These are phyloP conservation scores for Xylaria sp. DNA, from an alignment of 495 filamentous ascomycete genomes.

Conservation along the genomic window DNA sequence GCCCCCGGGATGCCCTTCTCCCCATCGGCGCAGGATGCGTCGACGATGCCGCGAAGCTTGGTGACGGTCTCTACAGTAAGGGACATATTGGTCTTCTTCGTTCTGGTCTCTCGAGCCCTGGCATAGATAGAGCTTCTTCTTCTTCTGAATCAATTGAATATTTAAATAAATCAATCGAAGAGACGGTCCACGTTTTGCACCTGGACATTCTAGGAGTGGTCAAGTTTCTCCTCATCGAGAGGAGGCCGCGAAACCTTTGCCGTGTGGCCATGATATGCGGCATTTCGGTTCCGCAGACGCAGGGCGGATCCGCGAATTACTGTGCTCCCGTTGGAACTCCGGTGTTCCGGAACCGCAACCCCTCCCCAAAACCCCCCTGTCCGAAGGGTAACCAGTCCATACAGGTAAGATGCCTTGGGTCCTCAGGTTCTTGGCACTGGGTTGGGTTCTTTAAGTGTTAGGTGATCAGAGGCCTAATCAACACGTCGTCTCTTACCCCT, in stretches of 20 bases:
- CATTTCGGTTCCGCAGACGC: conserved; percentile 3
- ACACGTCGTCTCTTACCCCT: not conserved
- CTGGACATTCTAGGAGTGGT: not conserved
- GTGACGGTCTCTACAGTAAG: conserved; percentile 27
- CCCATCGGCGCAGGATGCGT: conserved; percentile 48
- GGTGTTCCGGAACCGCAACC: conserved; percentile 9
- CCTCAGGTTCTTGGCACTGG: not conserved
- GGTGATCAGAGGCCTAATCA: not conserved
- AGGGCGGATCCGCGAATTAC: conserved; percentile 2
- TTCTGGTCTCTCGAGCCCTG: not conserved
- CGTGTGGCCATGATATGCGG: not conserved
- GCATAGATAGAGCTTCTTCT: not conserved
- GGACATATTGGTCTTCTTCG: conserved; percentile 28
- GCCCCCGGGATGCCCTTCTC: conserved; percentile 52
- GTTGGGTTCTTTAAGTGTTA: not conserved
- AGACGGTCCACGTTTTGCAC: not conserved
- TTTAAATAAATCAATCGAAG: not conserved
- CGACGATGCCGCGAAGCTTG: conserved; percentile 39
- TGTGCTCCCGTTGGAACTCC: not conserved
- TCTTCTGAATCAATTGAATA: not conserved
- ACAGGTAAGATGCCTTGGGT: not conserved
- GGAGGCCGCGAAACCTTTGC: too few species aligned
- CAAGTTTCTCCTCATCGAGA: not conserved
- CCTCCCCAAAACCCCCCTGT: not conserved
- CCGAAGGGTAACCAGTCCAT: not conserved